Conservation (phyloP, 176 grass and related monocot genomes). For the Cocos nucifera region DNA sequence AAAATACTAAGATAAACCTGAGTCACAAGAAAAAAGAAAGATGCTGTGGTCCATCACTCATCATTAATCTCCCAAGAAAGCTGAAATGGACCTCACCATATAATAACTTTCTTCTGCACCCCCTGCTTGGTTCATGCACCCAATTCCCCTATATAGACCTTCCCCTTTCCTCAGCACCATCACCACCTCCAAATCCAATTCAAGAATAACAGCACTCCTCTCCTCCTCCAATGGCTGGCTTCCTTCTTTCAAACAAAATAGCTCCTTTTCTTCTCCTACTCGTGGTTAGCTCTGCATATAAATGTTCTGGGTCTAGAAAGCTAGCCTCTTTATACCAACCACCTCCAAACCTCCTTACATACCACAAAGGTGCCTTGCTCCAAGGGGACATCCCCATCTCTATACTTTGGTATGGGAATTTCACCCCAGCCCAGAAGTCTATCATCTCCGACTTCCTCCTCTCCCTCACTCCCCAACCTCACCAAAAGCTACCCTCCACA, state of each 20-base stretch:
- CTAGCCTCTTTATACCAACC: slow-evolving; percentile 5
- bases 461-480: slow-evolving; percentile 22
- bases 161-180: neutral
- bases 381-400: slow-evolving; percentile 30
- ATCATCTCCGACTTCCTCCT: slow-evolving; percentile 55
- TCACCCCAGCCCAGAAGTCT: slow-evolving; percentile 48
- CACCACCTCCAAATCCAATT: too few relatives aligned
- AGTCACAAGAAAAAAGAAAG: too few relatives aligned
- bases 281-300: neutral
- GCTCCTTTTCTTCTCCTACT: neutral
- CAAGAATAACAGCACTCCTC: too few relatives aligned
- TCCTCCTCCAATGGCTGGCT: too few relatives aligned
- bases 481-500: neutral
- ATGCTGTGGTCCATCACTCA: too few relatives aligned
- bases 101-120: too few relatives aligned
- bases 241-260: too few relatives aligned
- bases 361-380: slow-evolving; percentile 61
- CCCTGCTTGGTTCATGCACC: neutral
- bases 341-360: slow-evolving; percentile 12
- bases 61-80: too few relatives aligned
- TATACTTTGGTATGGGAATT: slow-evolving; percentile 62
- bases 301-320: neutral
- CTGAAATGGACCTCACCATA: too few relatives aligned
- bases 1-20: too few relatives aligned
- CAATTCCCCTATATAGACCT: slow-evolving; percentile 1